A percentile compares a stretch with the other conserved stretches of the same genome.
Evolutionary conservation across 2,329 filamentous ascomycete genomes (phyloP).

Genomic region (Claviceps capensis): DNA sequence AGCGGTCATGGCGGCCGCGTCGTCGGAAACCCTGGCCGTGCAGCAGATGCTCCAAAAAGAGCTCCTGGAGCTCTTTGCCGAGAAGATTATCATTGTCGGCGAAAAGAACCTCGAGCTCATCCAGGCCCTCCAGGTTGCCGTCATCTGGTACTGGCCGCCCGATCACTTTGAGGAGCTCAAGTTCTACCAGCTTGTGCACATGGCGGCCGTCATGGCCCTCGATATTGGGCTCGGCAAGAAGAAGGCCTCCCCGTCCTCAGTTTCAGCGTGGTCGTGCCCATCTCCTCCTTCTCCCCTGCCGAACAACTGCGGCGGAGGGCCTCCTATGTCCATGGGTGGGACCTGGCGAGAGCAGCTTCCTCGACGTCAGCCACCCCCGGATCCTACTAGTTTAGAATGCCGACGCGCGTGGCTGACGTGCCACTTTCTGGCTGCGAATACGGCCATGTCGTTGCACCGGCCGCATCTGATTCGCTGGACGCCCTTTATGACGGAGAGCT

Average conservation of each 20-base stretch:
- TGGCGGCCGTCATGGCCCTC: conserved; percentile 68
- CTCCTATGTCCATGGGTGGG: neutral
- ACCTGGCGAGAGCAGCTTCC: conserved; percentile 28
- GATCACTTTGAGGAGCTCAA: conserved; percentile 76
- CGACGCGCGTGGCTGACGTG: conserved; percentile 45
- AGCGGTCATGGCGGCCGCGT: conserved; percentile 53
- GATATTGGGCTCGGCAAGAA: conserved; percentile 60
- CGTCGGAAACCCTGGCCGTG: conserved; percentile 39
- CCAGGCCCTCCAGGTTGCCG: conserved; percentile 60
- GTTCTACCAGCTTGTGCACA: conserved; percentile 77
- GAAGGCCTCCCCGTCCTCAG: conserved; percentile 2
- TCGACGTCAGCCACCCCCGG: conserved; percentile 28
- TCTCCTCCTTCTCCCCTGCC: too few species aligned
- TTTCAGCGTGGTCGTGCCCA: too few species aligned
- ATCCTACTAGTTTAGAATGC: conserved; percentile 40
- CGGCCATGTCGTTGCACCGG: conserved; percentile 46
- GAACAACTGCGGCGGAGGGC: too few species aligned
- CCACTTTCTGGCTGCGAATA: conserved; percentile 45
- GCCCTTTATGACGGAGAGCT: conserved; percentile 45
- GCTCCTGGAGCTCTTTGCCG: conserved; percentile 58
- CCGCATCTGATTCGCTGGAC: conserved; percentile 47
- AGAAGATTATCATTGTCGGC: conserved; percentile 59
- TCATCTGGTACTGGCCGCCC: conserved; percentile 78
- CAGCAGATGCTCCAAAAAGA: conserved; percentile 54
- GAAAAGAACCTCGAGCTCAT: conserved; percentile 75